These are phyloP conservation scores for Lipomyces mesembrius DNA, from an alignment of 805 yeast species.

Conservation along the genomic window DNA sequence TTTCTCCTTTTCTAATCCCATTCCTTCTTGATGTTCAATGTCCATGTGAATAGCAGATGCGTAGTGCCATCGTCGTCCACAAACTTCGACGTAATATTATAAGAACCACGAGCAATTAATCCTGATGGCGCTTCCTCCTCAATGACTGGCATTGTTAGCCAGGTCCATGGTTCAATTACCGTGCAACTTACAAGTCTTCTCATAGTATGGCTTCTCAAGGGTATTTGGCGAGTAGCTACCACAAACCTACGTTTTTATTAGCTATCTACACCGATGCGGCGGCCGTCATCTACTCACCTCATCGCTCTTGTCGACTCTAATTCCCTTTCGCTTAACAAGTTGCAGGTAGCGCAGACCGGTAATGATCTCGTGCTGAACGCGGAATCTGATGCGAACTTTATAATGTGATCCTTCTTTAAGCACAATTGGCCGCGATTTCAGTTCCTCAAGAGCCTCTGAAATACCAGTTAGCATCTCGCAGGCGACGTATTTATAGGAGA, in stretches of 20 bases:
- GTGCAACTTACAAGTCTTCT: constrained; percentile 49
- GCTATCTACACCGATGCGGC: not conserved
- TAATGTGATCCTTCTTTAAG: constrained; percentile 80
- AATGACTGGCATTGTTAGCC: constrained; percentile 44
- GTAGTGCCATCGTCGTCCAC: constrained; percentile 81
- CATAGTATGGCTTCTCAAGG: constrained; percentile 75
- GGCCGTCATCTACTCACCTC: constrained; percentile 55
- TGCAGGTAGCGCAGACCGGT: constrained; percentile 89
- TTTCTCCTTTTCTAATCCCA: constrained; percentile 19
- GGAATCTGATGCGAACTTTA: constrained; percentile 72
- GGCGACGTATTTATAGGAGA: not conserved
- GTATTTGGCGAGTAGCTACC: constrained; percentile 94
- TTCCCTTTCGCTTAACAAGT: constrained; percentile 82
- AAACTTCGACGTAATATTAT: constrained; percentile 79
- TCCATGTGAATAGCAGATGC: constrained; percentile 82
- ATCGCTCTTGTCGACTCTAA: constrained; percentile 81
- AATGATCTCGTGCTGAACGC: constrained; percentile 86
- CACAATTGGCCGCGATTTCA: constrained; percentile 68
- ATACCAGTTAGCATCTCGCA: not conserved
- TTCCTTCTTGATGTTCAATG: constrained; percentile 72
- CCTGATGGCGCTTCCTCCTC: constrained; percentile 92
- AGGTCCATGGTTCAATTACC: not conserved
- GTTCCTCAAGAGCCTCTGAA: constrained; percentile 56
- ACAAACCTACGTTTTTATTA: constrained; percentile 45
- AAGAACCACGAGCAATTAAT: constrained; percentile 82